A percentile compares a stretch with the other conserved stretches of the same genome.
These are phyloP conservation scores for Penicillium paneum DNA, from an alignment of 2,329 filamentous ascomycete genomes.

Conservation along the genomic window DNA sequence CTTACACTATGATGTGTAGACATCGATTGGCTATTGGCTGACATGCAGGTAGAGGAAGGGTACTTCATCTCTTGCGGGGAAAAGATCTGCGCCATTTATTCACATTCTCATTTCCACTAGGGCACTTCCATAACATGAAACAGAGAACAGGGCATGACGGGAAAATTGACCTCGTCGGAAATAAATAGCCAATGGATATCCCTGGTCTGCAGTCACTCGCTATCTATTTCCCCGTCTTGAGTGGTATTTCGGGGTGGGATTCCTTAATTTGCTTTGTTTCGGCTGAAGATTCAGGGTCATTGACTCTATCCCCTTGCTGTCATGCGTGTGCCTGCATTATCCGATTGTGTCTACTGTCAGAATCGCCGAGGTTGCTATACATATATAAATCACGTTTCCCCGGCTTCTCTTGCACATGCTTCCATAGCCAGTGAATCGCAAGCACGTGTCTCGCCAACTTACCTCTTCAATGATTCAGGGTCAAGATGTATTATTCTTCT, in stretches of 20 bases:
- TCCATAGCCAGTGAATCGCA: background rate
- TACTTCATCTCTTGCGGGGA: conserved; percentile 10
- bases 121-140: conserved; percentile 18
- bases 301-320: conserved; percentile 5
- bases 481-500: conserved; percentile 18
- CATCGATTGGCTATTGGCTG: conserved; percentile 10
- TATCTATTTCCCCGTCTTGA: conserved; percentile 17
- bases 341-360: background rate
- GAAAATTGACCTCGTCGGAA: background rate
- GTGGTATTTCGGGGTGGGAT: conserved; percentile 22
- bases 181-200: conserved; percentile 6
- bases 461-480: background rate
- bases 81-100: conserved; percentile 20
- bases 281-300: background rate
- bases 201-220: conserved; percentile 13
- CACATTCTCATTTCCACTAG: conserved; percentile 10
- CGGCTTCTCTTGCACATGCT: background rate
- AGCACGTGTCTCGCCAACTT: background rate
- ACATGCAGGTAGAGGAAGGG: conserved; percentile 10
- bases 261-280: conserved; percentile 1
- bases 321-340: conserved; percentile 13
- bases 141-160: conserved; percentile 15
- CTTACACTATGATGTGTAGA: conserved; percentile 3
- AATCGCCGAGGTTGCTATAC: background rate
- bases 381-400: conserved; percentile 14